phyloP scores from a whole-genome alignment of 2,329 filamentous ascomycete genomes.

The Venturia asperata region DNA sequence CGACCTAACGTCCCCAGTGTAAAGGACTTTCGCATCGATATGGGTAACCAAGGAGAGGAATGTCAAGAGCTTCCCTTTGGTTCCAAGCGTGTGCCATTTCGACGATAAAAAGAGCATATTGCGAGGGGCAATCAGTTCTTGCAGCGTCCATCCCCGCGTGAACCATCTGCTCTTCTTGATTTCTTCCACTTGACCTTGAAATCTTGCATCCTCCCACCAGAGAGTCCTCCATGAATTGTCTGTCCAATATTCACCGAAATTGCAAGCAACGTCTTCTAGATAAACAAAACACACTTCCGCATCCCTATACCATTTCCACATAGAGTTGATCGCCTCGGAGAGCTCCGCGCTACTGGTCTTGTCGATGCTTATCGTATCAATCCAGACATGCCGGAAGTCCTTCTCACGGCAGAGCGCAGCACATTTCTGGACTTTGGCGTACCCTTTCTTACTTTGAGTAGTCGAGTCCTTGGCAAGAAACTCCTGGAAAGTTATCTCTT shows the following conservation, averaged over 20 bases:
- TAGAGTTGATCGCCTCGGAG: constrained; percentile 14
- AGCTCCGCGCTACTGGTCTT: constrained; percentile 16
- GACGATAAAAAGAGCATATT: too few species aligned
- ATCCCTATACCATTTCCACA: constrained; percentile 19
- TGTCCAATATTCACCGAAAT: not conserved
- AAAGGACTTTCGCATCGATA: too few species aligned
- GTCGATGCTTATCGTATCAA: constrained; percentile 20
- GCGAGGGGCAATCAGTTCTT: too few species aligned
- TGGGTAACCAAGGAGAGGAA: too few species aligned
- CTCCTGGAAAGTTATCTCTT: constrained; percentile 25
- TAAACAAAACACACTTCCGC: constrained; percentile 19
- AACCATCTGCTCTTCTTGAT: too few species aligned
- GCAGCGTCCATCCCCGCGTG: constrained; percentile 22
- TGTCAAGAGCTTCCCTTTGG: too few species aligned
- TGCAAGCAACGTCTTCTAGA: constrained; percentile 13
- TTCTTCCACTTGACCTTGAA: too few species aligned
- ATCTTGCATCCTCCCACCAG: too few species aligned
- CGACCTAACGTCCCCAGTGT: too few species aligned
- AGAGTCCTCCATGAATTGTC: constrained; percentile 20
- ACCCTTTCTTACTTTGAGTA: constrained; percentile 13
- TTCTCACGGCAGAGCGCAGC: constrained; percentile 21
- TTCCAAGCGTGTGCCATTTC: too few species aligned
- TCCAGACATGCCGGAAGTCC: constrained; percentile 20
- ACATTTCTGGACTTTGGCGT: not conserved
- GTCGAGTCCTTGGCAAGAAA: constrained; percentile 12